Evolutionary conservation across 768 basidiomycete genomes (phyloP).

Genomic region (Mycena filopes): DNA sequence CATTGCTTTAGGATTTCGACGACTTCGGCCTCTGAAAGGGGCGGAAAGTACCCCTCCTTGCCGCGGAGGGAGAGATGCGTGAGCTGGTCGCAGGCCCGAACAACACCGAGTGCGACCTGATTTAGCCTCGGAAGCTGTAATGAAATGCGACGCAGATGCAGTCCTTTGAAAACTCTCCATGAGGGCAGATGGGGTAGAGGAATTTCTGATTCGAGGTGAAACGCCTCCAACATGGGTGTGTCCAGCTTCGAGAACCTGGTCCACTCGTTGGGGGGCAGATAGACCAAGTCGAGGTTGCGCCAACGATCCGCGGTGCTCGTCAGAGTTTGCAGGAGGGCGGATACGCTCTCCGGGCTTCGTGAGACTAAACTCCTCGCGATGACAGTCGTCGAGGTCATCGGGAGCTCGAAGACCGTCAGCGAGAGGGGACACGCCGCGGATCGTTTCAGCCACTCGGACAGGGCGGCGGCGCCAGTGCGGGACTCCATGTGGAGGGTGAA

Average conservation of each 20-base stretch:
- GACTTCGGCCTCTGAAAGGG: too few relatives aligned
- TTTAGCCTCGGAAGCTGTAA: too few relatives aligned
- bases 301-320: background rate
- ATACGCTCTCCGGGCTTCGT: background rate
- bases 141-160: too few relatives aligned
- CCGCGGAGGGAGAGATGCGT: background rate
- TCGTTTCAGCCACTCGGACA: conserved; percentile 7
- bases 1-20: background rate
- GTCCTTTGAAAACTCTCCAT: too few relatives aligned
- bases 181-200: background rate
- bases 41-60: too few relatives aligned
- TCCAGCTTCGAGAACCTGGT: too few relatives aligned
- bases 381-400: too few relatives aligned
- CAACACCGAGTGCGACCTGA: background rate
- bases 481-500: background rate
- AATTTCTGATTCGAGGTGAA: background rate
- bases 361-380: too few relatives aligned
- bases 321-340: background rate
- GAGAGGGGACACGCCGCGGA: conserved; percentile 5
- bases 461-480: background rate
- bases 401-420: background rate
- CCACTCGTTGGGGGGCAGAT: too few relatives aligned
- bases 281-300: background rate
- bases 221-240: too few relatives aligned
- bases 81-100: background rate